Base-by-base conservation (phyloP, 2,329 filamentous ascomycete species). In the Diaporthe amygdali region DNA sequence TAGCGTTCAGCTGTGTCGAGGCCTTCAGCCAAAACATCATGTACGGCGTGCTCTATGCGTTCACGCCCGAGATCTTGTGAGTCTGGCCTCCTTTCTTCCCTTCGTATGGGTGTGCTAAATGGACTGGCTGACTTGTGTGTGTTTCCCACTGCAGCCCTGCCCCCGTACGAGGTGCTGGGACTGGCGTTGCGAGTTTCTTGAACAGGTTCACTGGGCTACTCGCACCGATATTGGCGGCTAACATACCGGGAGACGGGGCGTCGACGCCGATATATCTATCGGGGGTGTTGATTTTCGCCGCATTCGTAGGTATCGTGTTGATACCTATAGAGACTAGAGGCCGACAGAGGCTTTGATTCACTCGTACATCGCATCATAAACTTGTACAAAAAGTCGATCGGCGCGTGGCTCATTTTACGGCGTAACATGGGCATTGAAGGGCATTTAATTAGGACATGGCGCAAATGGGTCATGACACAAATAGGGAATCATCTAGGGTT, bases 21-120 rank as follows among this genome's bases (percentile, higher is more conserved):
- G 90, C 92, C 14, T 93, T 94, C 78, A 88, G 90, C 74, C 91
- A 93, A 80, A 93, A 93, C 77, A 91, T 93, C 81, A 93, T 93
- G 90, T 94, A 94, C 80, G 92, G 92, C 70, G 91, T 94, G 1
- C 82, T 95, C 1, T 94, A 94, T 78, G 91, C 92, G 9, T 94
- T 93, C 78, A 94, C 93, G 0, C 92, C 93, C 0, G 93, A 94
- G 77, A 89, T 94, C 34, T 94, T 95, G 71, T 72, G 7, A 68
- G 71, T 70, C 14, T 9, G 9, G 9, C 39, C 22, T 20, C 9
- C 12, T 2, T 27, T 15, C 14, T 3, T 25, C 3, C 8, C 34
- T 7, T 22, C 7, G 3, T 22, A 2, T 20, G n/a, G 17, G 2
- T 7, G 5, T 51, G 25, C 1, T 6, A 8, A 59, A 47, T 22